These are phyloP conservation scores for Mucuna pruriens DNA, from an alignment of 306 rosid genomes.

Conservation along the genomic window DNA sequence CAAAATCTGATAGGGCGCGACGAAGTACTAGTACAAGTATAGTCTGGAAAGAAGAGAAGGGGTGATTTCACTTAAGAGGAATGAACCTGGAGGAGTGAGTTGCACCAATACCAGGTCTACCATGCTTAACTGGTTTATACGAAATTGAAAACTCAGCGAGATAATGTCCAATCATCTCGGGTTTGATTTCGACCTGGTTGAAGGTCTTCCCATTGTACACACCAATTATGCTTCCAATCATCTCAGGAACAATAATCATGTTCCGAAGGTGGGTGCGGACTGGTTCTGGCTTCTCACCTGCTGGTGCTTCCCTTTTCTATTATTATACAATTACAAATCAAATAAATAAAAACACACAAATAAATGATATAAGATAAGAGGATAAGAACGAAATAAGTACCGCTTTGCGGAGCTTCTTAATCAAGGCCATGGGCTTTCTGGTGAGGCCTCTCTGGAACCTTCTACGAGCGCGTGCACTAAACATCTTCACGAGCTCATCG, in stretches of 20 bases:
- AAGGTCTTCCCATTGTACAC: constrained; percentile 94
- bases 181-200: constrained; percentile 92
- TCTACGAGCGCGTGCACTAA: constrained; percentile 87
- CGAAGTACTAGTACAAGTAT: neutral
- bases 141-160: constrained; percentile 92
- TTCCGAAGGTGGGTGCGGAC: constrained; percentile 91
- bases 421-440: constrained; percentile 94
- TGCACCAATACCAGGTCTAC: constrained; percentile 99
- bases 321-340: neutral
- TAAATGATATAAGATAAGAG: neutral
- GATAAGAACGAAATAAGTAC: constrained; percentile 24
- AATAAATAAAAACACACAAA: too few species aligned
- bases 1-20: constrained; percentile 41
- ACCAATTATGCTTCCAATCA: constrained; percentile 90
- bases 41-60: constrained; percentile 6
- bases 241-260: constrained; percentile 94
- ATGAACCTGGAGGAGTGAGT: constrained; percentile 98
- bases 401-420: constrained; percentile 97
- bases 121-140: constrained; percentile 97
- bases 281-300: constrained; percentile 95
- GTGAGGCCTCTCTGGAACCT: constrained; percentile 96
- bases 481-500: constrained; percentile 85
- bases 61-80: constrained; percentile 75
- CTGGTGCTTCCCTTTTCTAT: constrained; percentile 92
- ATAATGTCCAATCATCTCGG: constrained; percentile 92